Evolutionary conservation across 1,284 basidiomycete genomes (phyloP), one percentile per base, ranked within the genome.

Genomic region (Cryptococcus sp.): DNA sequence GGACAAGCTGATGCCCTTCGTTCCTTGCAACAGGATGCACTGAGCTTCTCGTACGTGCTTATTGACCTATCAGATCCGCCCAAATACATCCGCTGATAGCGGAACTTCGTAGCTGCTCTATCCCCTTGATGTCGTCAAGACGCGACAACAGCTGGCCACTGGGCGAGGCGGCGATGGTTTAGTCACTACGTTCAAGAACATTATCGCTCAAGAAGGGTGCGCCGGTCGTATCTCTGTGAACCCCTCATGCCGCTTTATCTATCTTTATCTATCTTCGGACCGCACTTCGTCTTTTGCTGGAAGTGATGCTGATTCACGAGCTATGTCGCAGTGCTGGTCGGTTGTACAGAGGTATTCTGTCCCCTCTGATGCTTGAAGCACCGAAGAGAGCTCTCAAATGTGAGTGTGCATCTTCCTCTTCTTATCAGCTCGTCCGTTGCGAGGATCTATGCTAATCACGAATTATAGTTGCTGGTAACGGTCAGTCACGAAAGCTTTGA

Each of bases 321-420:
- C 64, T 66, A 20, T 62, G 49, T 4, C 4, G 16, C 71, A 95
- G 92, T 53, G 80, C 85, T 54, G 87, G 90, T 48, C 84, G 91
- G 50, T 80, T 99, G 60, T 99, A 99, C 81, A 85, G 94, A 80
- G 95, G 95, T 65, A 86, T 99, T 59, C 87, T 93, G 20, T 92
- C 96, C 7, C 96, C 96, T 20, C 80, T 99, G 25, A 85, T 98
- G 74, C 82, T 99, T 56, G 95, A 99, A 80, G 96, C 96, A 22
- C 96, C 95, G 5, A 99, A 99, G 82, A 87, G 95, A 80, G 95
- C 95, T 19, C 89, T 94, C 61, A 99, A 99, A 84, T 99, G 93
- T 82, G 59, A 64, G 90, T 90, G 63, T 59, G 5, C 16, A 15
- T 41, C 10, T 41, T 17, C 19, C 44, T 15, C 44, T 1, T 22